phyloP scores from a whole-genome alignment of 768 basidiomycete species.

The Pleurotus eryngii region DNA sequence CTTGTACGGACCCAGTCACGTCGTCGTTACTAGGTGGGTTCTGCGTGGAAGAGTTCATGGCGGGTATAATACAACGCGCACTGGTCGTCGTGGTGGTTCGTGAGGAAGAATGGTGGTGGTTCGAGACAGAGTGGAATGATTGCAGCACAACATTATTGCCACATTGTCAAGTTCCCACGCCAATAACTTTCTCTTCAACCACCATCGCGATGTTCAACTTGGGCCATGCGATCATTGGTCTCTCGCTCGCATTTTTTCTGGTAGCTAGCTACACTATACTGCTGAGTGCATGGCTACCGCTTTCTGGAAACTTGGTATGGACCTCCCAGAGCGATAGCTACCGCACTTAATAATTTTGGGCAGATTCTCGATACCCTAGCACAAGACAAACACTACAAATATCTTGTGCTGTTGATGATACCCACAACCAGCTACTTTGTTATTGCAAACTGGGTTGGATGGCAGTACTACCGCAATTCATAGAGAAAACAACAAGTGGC shows the following conservation, averaged over 20 bases:
- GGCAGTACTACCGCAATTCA: conserved; percentile 95
- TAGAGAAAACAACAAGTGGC: conserved; percentile 32
- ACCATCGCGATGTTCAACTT: conserved; percentile 18
- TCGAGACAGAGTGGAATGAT: not conserved
- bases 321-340: not conserved
- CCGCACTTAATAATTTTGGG: not conserved
- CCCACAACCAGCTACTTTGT: conserved; percentile 86
- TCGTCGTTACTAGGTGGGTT: conserved; percentile 17
- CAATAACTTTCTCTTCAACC: not conserved
- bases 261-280: conserved; percentile 61
- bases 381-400: conserved; percentile 86
- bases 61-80: conserved; percentile 29
- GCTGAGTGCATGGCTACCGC: conserved; percentile 61
- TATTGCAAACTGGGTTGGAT: conserved; percentile 98
- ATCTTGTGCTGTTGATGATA: conserved; percentile 73
- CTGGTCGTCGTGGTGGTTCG: conserved; percentile 42
- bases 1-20: conserved; percentile 30
- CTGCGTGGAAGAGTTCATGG: conserved; percentile 23
- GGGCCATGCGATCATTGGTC: conserved; percentile 46
- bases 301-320: conserved; percentile 49
- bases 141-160: not conserved
- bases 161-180: not conserved
- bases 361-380: conserved; percentile 66
- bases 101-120: conserved; percentile 32
- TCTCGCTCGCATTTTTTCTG: conserved; percentile 50